A percentile compares a stretch with the other conserved stretches of the same genome.
Evolutionary conservation across 2,329 filamentous ascomycete genomes (phyloP).

Genomic region (Monosporascus cannonballus): DNA sequence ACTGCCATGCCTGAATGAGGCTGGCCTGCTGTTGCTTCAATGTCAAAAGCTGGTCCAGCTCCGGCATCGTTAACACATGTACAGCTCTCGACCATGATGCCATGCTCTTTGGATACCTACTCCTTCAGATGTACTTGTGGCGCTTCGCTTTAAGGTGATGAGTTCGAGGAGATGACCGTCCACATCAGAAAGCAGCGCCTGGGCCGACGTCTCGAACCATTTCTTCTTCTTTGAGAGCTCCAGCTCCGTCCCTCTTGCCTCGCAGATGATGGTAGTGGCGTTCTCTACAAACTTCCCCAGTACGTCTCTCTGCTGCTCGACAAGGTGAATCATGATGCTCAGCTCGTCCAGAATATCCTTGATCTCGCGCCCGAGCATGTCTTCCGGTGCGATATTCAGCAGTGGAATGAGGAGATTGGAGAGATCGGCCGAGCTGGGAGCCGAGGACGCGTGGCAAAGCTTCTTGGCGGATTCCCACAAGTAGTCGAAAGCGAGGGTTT

Average conservation of each 20-base stretch:
- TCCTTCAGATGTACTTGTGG: no score
- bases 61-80: constrained; percentile 19
- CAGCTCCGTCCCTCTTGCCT: no score
- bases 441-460: constrained; percentile 13
- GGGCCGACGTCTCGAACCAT: no score
- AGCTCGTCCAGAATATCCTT: constrained; percentile 43
- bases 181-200: no score
- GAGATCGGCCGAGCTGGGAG: constrained; percentile 9
- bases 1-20: constrained; percentile 36
- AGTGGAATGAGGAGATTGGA: constrained; percentile 23
- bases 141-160: no score
- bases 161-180: no score
- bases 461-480: constrained; percentile 31
- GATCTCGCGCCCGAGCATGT: constrained; percentile 35
- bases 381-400: constrained; percentile 37
- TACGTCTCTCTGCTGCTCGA: constrained; percentile 28
- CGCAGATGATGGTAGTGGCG: no score
- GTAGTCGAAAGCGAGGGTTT: constrained; percentile 30
- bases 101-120: no score
- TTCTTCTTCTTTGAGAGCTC: no score
- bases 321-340: constrained; percentile 37
- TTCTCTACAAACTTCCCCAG: constrained; percentile 19
- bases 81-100: constrained; percentile 2
- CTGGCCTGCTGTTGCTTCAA: constrained; percentile 41
- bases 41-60: background rate